These are phyloP conservation scores for Arthrobotrys megalospora DNA, from an alignment of 2,329 filamentous ascomycete species.

Conservation along the genomic window DNA sequence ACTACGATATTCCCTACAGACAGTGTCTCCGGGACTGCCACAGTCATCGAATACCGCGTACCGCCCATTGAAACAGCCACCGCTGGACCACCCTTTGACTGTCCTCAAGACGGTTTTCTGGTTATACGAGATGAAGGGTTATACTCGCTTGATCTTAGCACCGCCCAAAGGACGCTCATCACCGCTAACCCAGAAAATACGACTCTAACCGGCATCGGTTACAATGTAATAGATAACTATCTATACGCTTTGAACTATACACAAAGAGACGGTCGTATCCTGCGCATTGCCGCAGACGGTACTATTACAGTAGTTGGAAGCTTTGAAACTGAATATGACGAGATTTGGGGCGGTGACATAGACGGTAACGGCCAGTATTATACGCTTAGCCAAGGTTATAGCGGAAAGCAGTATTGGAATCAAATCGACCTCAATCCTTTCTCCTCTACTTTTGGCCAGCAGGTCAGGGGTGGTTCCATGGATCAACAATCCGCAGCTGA, in stretches of 20 bases:
- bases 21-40: constrained; percentile 20
- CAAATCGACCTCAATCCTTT: constrained; percentile 18
- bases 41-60: not conserved
- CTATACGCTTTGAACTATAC: constrained; percentile 56
- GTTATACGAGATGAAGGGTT: constrained; percentile 53
- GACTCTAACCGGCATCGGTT: constrained; percentile 59
- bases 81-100: constrained; percentile 36
- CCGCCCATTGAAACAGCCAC: not conserved
- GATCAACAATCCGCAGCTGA: not conserved
- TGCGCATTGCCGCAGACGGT: constrained; percentile 57
- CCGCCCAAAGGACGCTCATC: constrained; percentile 31
- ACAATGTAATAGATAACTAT: constrained; percentile 62
- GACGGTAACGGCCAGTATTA: constrained; percentile 17
- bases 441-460: not conserved
- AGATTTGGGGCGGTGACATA: not conserved
- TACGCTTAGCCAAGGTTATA: not conserved
- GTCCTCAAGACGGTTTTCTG: constrained; percentile 60
- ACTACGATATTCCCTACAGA: constrained; percentile 32
- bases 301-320: not conserved
- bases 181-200: constrained; percentile 14
- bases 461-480: not conserved
- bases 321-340: not conserved
- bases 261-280: constrained; percentile 28
- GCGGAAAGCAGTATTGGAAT: not conserved
- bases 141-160: constrained; percentile 56